Percentiles rank a stretch among this genome's conserved stretches.
These are phyloP conservation scores for Debaryomyces sp. DNA, from an alignment of 1,139 yeast species.

Conservation along the genomic window DNA sequence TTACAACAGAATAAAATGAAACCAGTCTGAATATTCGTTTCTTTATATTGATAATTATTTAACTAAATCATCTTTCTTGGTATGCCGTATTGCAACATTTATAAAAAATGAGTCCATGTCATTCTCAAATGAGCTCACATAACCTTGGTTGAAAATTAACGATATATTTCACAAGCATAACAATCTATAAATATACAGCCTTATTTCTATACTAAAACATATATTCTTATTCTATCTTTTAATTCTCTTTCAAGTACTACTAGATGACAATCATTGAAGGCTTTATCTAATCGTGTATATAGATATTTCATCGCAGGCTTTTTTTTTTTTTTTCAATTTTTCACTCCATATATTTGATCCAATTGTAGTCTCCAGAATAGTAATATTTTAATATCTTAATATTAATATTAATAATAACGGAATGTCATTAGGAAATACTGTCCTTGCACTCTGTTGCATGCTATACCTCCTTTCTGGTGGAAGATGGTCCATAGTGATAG, in stretches of 20 bases:
- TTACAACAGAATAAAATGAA: neutral
- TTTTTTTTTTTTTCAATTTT: slow-evolving; percentile 8
- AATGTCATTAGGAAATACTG: slow-evolving; percentile 11
- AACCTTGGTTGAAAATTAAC: neutral
- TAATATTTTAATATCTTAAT: neutral
- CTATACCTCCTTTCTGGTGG: slow-evolving; percentile 28
- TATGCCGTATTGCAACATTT: slow-evolving; percentile 5
- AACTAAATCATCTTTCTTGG: neutral
- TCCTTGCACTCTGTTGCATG: slow-evolving; percentile 22
- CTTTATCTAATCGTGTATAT: slow-evolving; percentile 6
- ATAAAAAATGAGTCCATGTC: neutral
- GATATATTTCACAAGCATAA: neutral
- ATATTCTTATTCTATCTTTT: neutral
- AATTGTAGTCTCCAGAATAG: neutral
- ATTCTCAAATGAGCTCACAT: neutral
- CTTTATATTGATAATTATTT: slow-evolving; percentile 2
- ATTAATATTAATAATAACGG: neutral
- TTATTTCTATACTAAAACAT: neutral
- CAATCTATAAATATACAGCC: neutral
- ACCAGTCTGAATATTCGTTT: neutral
- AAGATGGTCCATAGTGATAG: slow-evolving; percentile 24
- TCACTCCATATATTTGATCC: neutral
- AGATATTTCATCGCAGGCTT: slow-evolving; percentile 10
- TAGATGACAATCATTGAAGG: neutral
- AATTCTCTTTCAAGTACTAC: neutral